Evolutionary conservation across 2,329 filamentous ascomycete species (phyloP).

Genomic region (Bipolaris gigantea): DNA sequence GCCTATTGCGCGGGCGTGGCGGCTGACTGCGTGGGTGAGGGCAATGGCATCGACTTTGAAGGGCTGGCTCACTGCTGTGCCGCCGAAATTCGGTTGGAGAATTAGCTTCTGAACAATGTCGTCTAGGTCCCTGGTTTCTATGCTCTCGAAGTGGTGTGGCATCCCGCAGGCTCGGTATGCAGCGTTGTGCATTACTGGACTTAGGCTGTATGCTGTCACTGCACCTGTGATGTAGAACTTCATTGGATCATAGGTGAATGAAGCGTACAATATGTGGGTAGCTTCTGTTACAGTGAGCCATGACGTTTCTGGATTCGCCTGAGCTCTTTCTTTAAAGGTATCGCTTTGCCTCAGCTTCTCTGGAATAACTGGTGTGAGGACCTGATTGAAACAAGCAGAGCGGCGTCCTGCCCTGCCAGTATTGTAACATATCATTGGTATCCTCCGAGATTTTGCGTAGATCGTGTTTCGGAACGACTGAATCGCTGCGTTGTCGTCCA

Average conservation of each 20-base stretch:
- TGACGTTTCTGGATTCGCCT: slow-evolving; percentile 47
- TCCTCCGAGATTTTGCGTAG: slow-evolving; percentile 47
- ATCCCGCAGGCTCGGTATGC: slow-evolving; percentile 69
- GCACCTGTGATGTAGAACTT: slow-evolving; percentile 74
- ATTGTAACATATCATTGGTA: slow-evolving; percentile 66
- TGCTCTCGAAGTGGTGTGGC: slow-evolving; percentile 65
- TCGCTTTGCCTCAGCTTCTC: slow-evolving; percentile 46
- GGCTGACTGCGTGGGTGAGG: slow-evolving; percentile 66
- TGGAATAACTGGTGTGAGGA: slow-evolving; percentile 64
- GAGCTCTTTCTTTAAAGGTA: slow-evolving; percentile 43
- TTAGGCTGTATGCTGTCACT: slow-evolving; percentile 72
- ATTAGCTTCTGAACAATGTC: slow-evolving; percentile 61
- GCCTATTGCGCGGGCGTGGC: slow-evolving; percentile 72
- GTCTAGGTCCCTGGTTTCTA: slow-evolving; percentile 63
- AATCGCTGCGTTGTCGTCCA: slow-evolving; percentile 66
- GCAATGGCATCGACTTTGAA: slow-evolving; percentile 72
- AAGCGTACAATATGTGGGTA: slow-evolving; percentile 66
- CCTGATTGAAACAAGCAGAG: slow-evolving; percentile 67
- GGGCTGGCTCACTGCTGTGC: slow-evolving; percentile 70
- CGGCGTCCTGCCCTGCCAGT: slow-evolving; percentile 63
- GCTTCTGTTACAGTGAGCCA: slow-evolving; percentile 63
- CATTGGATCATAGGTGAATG: slow-evolving; percentile 68
- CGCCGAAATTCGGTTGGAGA: slow-evolving; percentile 67
- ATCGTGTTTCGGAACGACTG: slow-evolving; percentile 58
- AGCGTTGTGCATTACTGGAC: slow-evolving; percentile 74